phyloP scores from a whole-genome alignment of 306 rosid genomes.

The Sicyos edulis region DNA sequence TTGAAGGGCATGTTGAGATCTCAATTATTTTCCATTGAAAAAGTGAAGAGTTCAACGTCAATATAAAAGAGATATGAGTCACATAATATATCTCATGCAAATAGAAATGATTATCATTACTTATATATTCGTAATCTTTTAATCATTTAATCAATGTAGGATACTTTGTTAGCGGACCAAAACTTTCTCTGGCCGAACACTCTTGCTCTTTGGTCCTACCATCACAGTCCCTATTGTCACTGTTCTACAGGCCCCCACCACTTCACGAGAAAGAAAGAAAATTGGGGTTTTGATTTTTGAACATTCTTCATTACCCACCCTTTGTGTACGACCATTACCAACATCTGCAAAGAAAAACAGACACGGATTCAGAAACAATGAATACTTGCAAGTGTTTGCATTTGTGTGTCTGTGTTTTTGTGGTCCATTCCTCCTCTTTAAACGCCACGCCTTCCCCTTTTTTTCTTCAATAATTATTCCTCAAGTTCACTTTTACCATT shows the following conservation, averaged over 20 bases:
- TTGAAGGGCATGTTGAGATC: no score
- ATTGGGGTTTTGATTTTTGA: not conserved
- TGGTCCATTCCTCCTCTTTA: slow-evolving; percentile 41
- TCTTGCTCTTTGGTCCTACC: not conserved
- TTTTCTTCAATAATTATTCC: slow-evolving; percentile 16
- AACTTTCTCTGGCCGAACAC: not conserved
- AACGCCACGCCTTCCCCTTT: slow-evolving; percentile 5
- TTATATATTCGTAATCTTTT: no score
- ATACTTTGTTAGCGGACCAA: no score
- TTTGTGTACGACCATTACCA: slow-evolving; percentile 14
- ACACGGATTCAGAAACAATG: not conserved
- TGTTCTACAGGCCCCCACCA: slow-evolving; percentile 25
- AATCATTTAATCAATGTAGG: no score
- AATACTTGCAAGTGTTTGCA: slow-evolving; percentile 5
- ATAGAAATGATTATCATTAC: no score
- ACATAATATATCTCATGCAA: no score
- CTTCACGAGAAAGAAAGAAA: slow-evolving; percentile 29
- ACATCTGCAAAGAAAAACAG: slow-evolving; percentile 8
- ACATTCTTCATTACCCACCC: slow-evolving; percentile 2
- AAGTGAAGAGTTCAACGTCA: no score
- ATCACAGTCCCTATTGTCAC: slow-evolving; percentile 1
- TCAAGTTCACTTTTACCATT: slow-evolving; percentile 11
- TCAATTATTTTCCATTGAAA: no score
- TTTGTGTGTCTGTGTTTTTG: slow-evolving; percentile 15
- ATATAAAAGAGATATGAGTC: no score